These are phyloP conservation scores for Penicillium steckii DNA, from an alignment of 495 filamentous ascomycete genomes.

Conservation along the genomic window DNA sequence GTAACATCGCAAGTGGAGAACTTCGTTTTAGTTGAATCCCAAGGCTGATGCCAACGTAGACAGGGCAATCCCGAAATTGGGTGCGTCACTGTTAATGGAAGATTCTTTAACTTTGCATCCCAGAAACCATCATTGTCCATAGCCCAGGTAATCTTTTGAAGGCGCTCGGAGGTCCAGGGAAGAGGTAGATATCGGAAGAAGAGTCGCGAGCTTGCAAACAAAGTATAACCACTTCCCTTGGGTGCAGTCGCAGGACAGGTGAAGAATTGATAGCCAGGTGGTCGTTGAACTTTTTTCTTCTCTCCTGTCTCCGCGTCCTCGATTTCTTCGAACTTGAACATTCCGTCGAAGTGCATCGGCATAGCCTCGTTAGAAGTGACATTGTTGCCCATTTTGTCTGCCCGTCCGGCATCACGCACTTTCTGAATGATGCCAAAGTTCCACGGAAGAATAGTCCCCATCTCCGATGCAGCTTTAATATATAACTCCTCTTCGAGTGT, in stretches of 20 bases:
- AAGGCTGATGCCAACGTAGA: constrained; percentile 55
- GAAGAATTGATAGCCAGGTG: constrained; percentile 51
- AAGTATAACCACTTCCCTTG: constrained; percentile 46
- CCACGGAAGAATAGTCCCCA: constrained; percentile 48
- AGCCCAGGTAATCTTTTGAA: constrained; percentile 41
- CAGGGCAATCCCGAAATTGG: constrained; percentile 42
- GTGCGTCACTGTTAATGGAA: constrained; percentile 51
- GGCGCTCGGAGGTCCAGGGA: constrained; percentile 34
- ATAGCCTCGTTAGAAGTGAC: constrained; percentile 52
- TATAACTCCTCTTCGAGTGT: constrained; percentile 44
- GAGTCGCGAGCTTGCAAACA: constrained; percentile 51
- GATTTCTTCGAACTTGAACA: constrained; percentile 49
- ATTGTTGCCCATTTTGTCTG: constrained; percentile 39
- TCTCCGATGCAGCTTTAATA: constrained; percentile 39
- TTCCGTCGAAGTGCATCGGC: constrained; percentile 57
- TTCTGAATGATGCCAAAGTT: constrained; percentile 49
- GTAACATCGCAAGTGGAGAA: constrained; percentile 46
- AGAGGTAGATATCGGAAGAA: constrained; percentile 49
- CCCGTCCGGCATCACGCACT: constrained; percentile 43
- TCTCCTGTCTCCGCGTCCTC: constrained; percentile 27
- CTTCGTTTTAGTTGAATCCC: constrained; percentile 47
- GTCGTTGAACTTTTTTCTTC: constrained; percentile 22
- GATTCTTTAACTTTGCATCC: constrained; percentile 34
- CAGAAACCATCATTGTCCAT: constrained; percentile 40
- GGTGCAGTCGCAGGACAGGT: constrained; percentile 48